Evolutionary conservation across 1,139 yeast genomes (phyloP).

Genomic region (Candida pseudoviswanathii): DNA sequence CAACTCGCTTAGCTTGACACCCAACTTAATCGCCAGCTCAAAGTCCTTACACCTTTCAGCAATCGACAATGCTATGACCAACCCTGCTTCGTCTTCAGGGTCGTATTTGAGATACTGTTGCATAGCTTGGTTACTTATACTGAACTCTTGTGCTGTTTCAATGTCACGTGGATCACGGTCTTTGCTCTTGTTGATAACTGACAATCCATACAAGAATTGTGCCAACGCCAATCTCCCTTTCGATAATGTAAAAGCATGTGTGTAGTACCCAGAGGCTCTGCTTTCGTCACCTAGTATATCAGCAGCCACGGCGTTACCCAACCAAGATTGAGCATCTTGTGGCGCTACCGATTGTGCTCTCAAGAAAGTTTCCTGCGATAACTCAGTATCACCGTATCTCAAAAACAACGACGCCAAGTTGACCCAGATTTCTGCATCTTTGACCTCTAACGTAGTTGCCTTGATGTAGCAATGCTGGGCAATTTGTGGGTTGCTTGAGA

Average conservation of each 20-base stretch:
- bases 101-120: conserved; percentile 66
- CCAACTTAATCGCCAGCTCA: conserved; percentile 51
- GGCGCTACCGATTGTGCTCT: conserved; percentile 86
- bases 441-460: conserved; percentile 69
- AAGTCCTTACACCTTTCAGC: conserved; percentile 74
- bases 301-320: conserved; percentile 77
- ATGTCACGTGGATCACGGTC: conserved; percentile 52
- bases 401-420: conserved; percentile 80
- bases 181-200: conserved; percentile 51
- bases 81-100: conserved; percentile 66
- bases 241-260: conserved; percentile 77
- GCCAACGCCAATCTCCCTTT: conserved; percentile 74
- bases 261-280: conserved; percentile 59
- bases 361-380: conserved; percentile 73
- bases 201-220: conserved; percentile 69
- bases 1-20: conserved; percentile 46
- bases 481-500: conserved; percentile 63
- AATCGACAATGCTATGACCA: conserved; percentile 57
- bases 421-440: conserved; percentile 74
- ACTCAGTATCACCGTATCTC: conserved; percentile 63
- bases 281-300: conserved; percentile 57
- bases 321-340: conserved; percentile 76
- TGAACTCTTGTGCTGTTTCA: conserved; percentile 63
- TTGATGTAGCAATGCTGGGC: conserved; percentile 93
- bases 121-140: conserved; percentile 72